Conservation (phyloP, 495 filamentous ascomycete species). For the Trichocladium antarcticum region DNA sequence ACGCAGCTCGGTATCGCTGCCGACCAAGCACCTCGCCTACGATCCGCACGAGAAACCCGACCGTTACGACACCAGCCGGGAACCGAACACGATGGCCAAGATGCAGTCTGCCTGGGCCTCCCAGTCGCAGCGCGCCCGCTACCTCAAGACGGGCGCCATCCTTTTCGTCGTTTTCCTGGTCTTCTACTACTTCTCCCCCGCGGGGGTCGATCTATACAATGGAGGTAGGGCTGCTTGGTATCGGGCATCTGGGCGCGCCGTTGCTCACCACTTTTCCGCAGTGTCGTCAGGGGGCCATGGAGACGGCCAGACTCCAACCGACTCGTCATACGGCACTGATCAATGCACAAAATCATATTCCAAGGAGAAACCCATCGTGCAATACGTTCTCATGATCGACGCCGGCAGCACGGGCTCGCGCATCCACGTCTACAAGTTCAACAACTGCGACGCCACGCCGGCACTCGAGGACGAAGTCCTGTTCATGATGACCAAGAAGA, state of each 20-base stretch:
- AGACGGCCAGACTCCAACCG: constrained; percentile 42
- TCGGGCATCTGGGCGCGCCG: background rate
- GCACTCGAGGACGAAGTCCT: constrained; percentile 76
- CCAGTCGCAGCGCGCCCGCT: constrained; percentile 63
- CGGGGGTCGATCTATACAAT: constrained; percentile 36
- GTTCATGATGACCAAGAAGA: constrained; percentile 81
- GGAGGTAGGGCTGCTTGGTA: constrained; percentile 26
- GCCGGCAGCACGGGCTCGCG: constrained; percentile 94
- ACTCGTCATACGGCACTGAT: constrained; percentile 49
- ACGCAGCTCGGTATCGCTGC: constrained; percentile 48
- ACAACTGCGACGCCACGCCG: constrained; percentile 93
- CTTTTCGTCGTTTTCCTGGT: constrained; percentile 62
- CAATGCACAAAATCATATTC: constrained; percentile 75
- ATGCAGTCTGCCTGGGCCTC: constrained; percentile 50
- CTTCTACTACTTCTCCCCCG: constrained; percentile 62
- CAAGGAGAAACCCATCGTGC: constrained; percentile 79
- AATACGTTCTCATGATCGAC: constrained; percentile 98
- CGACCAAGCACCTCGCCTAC: constrained; percentile 45
- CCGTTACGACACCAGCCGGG: constrained; percentile 38
- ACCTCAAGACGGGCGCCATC: constrained; percentile 72
- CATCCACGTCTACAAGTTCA: constrained; percentile 97
- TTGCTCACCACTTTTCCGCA: background rate
- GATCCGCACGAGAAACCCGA: constrained; percentile 49
- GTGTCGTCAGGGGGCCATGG: constrained; percentile 2
- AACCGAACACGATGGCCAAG: constrained; percentile 36